phyloP scores from a whole-genome alignment of 768 basidiomycete species.

The Suillus americanus region DNA sequence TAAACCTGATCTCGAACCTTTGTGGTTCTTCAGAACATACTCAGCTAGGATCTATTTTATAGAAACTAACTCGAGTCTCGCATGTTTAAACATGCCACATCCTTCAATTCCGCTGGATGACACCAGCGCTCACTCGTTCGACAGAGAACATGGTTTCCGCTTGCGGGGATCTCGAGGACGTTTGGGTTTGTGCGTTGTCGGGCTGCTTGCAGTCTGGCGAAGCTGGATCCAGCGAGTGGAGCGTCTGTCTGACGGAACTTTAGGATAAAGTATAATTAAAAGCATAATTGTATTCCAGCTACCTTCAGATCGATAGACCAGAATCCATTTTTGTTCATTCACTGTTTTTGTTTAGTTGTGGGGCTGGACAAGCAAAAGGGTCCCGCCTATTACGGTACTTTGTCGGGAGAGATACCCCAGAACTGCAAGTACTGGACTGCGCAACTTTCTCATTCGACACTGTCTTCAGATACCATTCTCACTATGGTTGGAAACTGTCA shows the following conservation, averaged over 20 bases:
- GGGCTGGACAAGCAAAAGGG: no score
- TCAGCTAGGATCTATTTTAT: constrained; percentile 81
- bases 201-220: constrained; percentile 26
- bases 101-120: constrained; percentile 74
- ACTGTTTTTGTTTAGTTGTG: no score
- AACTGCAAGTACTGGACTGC: no score
- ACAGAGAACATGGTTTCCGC: constrained; percentile 60
- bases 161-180: constrained; percentile 56
- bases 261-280: no score
- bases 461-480: no score
- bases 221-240: constrained; percentile 47
- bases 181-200: constrained; percentile 44
- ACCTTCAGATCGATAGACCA: no score
- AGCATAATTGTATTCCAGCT: no score
- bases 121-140: constrained; percentile 59
- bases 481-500: no score
- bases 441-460: no score
- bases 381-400: no score
- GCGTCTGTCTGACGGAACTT: constrained; percentile 59
- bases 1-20: constrained; percentile 20
- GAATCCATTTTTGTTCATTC: no score
- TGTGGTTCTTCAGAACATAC: constrained; percentile 62
- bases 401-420: no score
- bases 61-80: constrained; percentile 79
- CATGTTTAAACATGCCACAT: constrained; percentile 77